Percentiles rank a stretch among this genome's conserved stretches.
Conservation (phyloP, 2,329 filamentous ascomycete species). For the Seiridium unicorne region DNA sequence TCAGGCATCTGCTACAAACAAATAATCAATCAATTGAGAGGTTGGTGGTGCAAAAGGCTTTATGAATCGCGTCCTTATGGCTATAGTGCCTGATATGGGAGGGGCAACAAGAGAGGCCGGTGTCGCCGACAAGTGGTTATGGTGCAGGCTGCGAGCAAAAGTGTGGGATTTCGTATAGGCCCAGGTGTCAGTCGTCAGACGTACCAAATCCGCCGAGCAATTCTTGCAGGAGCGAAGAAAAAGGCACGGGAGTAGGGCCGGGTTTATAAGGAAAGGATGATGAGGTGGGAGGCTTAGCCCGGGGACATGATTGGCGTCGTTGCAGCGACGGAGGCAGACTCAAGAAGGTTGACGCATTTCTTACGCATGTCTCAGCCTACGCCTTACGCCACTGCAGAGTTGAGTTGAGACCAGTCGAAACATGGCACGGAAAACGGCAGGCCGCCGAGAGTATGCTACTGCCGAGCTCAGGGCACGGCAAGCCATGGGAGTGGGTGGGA, state of each 20-base stretch:
- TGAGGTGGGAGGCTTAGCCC: neutral
- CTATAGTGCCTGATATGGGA: too few relatives aligned
- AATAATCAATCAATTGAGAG: neutral
- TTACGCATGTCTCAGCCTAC: neutral
- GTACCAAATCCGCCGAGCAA: neutral
- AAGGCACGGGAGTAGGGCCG: neutral
- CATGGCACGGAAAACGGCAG: neutral
- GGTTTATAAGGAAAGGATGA: conserved; percentile 1
- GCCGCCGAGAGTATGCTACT: neutral
- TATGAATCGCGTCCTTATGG: too few relatives aligned
- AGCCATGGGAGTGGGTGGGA: too few relatives aligned
- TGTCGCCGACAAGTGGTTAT: neutral
- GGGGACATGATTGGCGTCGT: neutral
- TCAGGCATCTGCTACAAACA: neutral
- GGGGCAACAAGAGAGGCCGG: neutral
- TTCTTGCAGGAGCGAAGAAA: neutral
- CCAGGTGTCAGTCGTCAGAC: too few relatives aligned
- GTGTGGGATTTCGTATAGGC: too few relatives aligned
- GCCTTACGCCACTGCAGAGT: neutral
- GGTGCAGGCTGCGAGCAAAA: neutral
- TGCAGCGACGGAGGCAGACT: neutral
- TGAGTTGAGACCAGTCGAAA: neutral
- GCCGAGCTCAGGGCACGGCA: too few relatives aligned
- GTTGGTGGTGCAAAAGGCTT: too few relatives aligned
- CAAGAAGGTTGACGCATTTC: neutral